Evolutionary conservation across 2,329 filamentous ascomycete species (phyloP), one percentile per base, ranked within the genome.

Genomic region (Fusarium mundagurra): DNA sequence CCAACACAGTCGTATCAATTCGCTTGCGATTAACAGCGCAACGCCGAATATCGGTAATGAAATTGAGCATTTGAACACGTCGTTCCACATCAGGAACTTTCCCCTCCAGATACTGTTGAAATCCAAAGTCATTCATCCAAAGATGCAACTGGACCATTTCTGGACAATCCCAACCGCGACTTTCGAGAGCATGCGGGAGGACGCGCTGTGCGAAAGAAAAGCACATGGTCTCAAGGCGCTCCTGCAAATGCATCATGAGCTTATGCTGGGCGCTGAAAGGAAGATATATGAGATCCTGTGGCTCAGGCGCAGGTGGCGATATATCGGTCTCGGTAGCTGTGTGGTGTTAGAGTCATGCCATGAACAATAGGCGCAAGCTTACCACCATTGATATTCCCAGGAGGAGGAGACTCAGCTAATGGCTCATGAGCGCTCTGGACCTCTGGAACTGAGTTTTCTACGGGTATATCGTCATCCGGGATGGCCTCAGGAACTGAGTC

Each of bases 41-140:
- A 0, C 59, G 13, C 13, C 22, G 18, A 5, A 68, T 68, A 0
- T 39, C 24, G 3, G 8, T 16, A 0, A 53, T 5, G 2, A 33
- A 60, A 5, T 3, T 5, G 3, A 11, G 3, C 1, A 65, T 2
- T 5, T 27, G 18, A 6, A 0, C 1, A 4, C 22, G 14, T 1
- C 1, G 14, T 6, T 54, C 5, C 8, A 2, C 1, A 0, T 8
- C 8, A 9, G 5, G 17, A 1, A 54, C 9, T 0, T 3, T 24
- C 0, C 16, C 0, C 13, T 18, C 29, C 3, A 22, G 1, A 0
- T 31, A 24, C 0, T 12, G 14, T 1, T 18, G 7, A 1, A 41
- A 41, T 8, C 0, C 4, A 9, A 9, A 4, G 9, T 43, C 9
- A 0, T 12, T 3, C 16, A 34, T 33, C 65, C 65, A 68, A 1